Evolutionary conservation across 78 protist genomes (phyloP).

Genomic region (Dictyostelium intermedium): DNA sequence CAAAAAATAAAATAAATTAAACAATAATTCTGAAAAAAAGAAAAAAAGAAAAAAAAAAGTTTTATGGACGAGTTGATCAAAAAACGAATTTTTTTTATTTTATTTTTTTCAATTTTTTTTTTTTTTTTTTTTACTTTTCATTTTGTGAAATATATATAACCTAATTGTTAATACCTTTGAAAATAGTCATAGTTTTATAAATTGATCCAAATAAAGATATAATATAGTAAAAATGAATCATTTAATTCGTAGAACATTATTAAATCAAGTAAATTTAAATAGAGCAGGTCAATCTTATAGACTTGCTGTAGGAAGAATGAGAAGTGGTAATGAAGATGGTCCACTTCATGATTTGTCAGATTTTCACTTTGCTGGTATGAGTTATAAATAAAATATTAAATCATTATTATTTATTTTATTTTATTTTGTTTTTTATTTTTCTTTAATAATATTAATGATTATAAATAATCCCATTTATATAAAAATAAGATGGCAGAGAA

Average conservation of each 20-base stretch:
- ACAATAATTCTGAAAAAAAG: background rate
- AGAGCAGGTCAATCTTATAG: slow-evolving; percentile 70
- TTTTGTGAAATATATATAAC: background rate
- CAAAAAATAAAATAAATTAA: background rate
- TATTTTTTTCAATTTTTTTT: background rate
- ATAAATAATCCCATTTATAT: too few relatives aligned
- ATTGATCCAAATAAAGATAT: background rate
- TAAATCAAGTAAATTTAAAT: background rate
- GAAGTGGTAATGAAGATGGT: slow-evolving; percentile 79
- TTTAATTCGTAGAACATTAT: slow-evolving; percentile 21
- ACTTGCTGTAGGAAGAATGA: background rate
- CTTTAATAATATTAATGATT: background rate
- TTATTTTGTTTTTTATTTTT: background rate
- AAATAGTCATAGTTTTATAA: too few relatives aligned
- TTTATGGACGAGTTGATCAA: background rate
- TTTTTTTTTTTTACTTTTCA: background rate
- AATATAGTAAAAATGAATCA: background rate
- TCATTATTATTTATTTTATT: background rate
- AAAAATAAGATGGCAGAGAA: slow-evolving; percentile 47
- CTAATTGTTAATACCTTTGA: background rate
- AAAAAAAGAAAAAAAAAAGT: background rate
- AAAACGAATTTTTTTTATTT: background rate
- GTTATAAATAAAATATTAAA: background rate
- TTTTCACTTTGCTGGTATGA: slow-evolving; percentile 69
- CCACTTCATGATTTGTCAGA: slow-evolving; percentile 73